Evolutionary conservation across 2,329 filamentous ascomycete genomes (phyloP).

Genomic region (Didymella glomerata): DNA sequence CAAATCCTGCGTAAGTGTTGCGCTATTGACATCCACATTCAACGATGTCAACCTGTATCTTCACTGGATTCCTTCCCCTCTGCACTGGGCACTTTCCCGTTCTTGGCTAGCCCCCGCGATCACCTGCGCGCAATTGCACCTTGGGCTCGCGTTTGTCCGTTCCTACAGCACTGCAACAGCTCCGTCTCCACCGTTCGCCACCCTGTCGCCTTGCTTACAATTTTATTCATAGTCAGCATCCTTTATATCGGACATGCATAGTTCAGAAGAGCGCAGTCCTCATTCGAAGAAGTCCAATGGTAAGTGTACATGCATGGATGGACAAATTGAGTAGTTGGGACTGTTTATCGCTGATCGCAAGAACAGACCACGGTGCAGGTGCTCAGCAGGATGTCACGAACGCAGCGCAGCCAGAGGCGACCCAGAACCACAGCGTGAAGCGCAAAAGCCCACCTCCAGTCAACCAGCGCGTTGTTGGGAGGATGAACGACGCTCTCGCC

Average conservation of each 20-base stretch:
- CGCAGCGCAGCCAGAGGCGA: background rate
- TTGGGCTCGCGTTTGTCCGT: background rate
- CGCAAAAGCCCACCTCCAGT: background rate
- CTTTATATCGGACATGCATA: background rate
- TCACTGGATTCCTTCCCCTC: background rate
- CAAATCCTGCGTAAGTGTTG: background rate
- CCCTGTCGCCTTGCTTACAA: background rate
- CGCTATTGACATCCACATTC: background rate
- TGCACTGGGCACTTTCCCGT: background rate
- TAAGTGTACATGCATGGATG: background rate
- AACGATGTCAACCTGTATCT: background rate
- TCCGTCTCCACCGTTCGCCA: background rate
- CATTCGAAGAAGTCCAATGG: background rate
- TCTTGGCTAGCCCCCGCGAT: background rate
- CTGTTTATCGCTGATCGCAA: background rate
- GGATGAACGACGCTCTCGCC: background rate
- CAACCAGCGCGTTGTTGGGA: background rate
- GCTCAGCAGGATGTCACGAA: background rate
- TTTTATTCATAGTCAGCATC: background rate
- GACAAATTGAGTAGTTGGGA: background rate
- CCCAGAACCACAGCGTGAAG: background rate
- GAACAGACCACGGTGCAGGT: background rate
- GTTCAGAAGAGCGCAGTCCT: background rate
- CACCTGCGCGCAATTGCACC: background rate
- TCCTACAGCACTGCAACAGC: background rate